phyloP scores from a whole-genome alignment of 2,329 filamentous ascomycete genomes.

The Calonectria hongkongensis region DNA sequence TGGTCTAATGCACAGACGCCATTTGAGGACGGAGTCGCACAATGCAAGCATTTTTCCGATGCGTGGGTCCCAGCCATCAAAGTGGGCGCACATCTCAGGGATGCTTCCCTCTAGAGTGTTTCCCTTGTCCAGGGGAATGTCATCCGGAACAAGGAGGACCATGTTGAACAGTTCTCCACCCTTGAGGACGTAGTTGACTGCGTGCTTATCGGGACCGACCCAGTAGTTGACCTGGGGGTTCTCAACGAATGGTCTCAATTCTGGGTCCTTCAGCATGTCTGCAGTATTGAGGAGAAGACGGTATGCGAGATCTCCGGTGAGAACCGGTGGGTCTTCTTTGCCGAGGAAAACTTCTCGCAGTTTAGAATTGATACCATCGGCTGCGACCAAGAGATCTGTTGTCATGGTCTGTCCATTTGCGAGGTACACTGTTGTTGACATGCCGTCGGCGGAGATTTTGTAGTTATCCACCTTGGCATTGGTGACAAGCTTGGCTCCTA shows the following conservation, averaged over 20 bases:
- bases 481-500: constrained; percentile 62
- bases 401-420: constrained; percentile 57
- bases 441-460: constrained; percentile 36
- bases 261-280: constrained; percentile 66
- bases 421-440: constrained; percentile 49
- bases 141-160: constrained; percentile 67
- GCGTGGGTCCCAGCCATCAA: constrained; percentile 74
- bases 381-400: constrained; percentile 68
- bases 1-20: constrained; percentile 75
- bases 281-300: constrained; percentile 69
- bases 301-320: constrained; percentile 75
- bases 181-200: constrained; percentile 67
- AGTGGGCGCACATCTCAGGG: constrained; percentile 68
- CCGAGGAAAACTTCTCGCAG: constrained; percentile 66
- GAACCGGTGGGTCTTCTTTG: constrained; percentile 64
- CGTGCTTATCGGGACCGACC: constrained; percentile 71
- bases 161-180: constrained; percentile 67
- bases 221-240: constrained; percentile 72
- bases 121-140: constrained; percentile 58
- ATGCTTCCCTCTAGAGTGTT: constrained; percentile 53
- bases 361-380: constrained; percentile 63
- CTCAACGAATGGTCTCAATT: constrained; percentile 65
- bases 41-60: constrained; percentile 74
- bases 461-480: constrained; percentile 39
- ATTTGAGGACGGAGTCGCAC: constrained; percentile 76